phyloP scores from a whole-genome alignment of 192 early-diverging fungal genomes.

The Dimargaris cristalligena region DNA sequence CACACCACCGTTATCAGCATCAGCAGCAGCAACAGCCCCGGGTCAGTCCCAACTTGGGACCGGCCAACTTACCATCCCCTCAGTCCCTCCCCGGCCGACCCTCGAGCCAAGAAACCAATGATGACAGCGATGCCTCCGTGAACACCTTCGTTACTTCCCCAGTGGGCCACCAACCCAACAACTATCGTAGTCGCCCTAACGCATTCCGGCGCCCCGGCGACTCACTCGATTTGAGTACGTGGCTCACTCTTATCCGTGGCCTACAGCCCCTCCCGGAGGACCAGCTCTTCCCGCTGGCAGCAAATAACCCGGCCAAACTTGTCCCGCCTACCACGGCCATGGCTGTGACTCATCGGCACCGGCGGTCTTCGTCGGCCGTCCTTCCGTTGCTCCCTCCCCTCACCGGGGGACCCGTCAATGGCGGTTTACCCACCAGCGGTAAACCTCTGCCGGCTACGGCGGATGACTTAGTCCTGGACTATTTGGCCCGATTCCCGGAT shows the following conservation, averaged over 20 bases:
- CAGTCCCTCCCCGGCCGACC: background rate
- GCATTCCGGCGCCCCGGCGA: background rate
- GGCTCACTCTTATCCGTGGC: constrained; percentile 6
- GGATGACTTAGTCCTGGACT: constrained; percentile 4
- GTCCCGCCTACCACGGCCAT: background rate
- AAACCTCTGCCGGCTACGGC: background rate
- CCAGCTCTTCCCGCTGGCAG: background rate
- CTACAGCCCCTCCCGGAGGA: constrained; percentile 2
- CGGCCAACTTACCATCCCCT: too few relatives aligned
- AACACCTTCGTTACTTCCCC: background rate
- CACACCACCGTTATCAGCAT: too few relatives aligned
- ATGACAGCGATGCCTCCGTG: constrained; percentile 4
- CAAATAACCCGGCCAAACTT: background rate
- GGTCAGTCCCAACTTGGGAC: background rate
- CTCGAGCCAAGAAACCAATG: background rate
- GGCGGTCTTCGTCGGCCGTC: background rate
- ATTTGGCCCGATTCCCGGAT: constrained; percentile 2
- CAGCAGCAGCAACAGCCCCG: too few relatives aligned
- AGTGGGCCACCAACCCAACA: background rate
- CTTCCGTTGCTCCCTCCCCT: background rate
- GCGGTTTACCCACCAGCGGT: background rate
- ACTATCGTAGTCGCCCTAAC: background rate
- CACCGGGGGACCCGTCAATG: background rate
- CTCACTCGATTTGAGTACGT: background rate
- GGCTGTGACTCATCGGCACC: background rate